These are phyloP conservation scores for Austropuccinia psidii DNA, from an alignment of 1,284 basidiomycete species.

Conservation along the genomic window DNA sequence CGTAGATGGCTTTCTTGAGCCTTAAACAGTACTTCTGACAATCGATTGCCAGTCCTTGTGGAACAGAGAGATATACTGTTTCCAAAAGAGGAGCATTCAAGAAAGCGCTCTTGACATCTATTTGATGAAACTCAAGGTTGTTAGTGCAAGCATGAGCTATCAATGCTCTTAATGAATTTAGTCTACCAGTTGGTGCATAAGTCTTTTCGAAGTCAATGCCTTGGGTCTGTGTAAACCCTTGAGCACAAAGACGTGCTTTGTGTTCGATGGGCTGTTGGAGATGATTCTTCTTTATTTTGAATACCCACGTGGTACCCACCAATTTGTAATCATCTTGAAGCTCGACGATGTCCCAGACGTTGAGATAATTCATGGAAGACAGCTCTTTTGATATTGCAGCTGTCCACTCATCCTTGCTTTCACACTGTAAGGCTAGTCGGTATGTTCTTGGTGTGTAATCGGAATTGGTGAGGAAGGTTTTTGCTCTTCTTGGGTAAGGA, in stretches of 20 bases:
- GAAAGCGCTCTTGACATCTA: not conserved
- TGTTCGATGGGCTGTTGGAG: not conserved
- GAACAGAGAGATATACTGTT: not conserved
- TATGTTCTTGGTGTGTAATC: not conserved
- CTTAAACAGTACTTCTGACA: not conserved
- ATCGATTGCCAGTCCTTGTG: not conserved
- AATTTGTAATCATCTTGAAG: not conserved
- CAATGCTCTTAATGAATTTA: not conserved
- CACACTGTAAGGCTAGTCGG: not conserved
- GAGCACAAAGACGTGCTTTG: not conserved
- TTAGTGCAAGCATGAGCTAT: not conserved
- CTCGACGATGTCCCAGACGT: not conserved
- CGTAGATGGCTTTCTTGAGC: slow-evolving; percentile 4
- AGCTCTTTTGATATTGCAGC: not conserved
- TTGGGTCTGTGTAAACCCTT: not conserved
- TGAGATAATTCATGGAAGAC: not conserved
- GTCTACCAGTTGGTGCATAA: not conserved
- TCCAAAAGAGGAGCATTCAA: not conserved
- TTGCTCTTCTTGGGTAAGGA: not conserved
- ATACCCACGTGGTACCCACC: not conserved
- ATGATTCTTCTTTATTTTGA: not conserved
- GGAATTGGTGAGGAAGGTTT: not conserved
- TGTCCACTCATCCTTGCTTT: not conserved
- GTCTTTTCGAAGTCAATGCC: not conserved
- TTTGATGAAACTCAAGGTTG: not conserved